These are phyloP conservation scores for Oligophagozyma castellii DNA, from an alignment of 1,139 yeast species.

Conservation along the genomic window DNA sequence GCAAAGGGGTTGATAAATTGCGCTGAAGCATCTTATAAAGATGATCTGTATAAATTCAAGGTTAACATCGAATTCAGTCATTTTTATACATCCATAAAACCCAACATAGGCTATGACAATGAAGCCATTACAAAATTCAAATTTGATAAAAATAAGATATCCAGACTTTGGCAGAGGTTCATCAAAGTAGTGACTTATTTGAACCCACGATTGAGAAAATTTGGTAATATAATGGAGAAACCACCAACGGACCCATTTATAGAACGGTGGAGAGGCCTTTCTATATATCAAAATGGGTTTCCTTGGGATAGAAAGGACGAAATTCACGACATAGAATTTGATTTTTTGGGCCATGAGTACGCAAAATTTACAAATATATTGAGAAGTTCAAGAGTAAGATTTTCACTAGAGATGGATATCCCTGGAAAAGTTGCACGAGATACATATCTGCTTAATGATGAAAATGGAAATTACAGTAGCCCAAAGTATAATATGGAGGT, in stretches of 20 bases:
- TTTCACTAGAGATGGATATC: constrained; percentile 54
- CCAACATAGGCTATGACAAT: constrained; percentile 46
- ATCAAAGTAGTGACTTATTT: constrained; percentile 7
- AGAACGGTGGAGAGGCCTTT: constrained; percentile 33
- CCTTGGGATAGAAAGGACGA: constrained; percentile 10
- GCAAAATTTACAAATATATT: constrained; percentile 67
- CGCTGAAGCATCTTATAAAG: constrained; percentile 31
- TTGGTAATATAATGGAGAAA: constrained; percentile 9
- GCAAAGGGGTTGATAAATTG: constrained; percentile 53
- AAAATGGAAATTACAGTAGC: constrained; percentile 46
- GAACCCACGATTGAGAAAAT: constrained; percentile 6
- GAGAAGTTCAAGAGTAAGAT: constrained; percentile 42
- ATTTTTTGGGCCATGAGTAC: constrained; percentile 44
- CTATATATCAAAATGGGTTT: constrained; percentile 24
- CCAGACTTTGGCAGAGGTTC: constrained; percentile 15
- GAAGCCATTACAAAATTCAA: constrained; percentile 11
- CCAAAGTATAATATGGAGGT: not conserved
- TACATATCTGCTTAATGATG: constrained; percentile 35
- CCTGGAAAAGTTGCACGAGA: constrained; percentile 47
- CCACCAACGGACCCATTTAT: constrained; percentile 28
- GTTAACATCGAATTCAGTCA: constrained; percentile 10
- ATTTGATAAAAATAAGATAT: constrained; percentile 11
- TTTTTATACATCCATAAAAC: constrained; percentile 45
- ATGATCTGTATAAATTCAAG: constrained; percentile 38
- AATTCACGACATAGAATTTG: constrained; percentile 16